A percentile compares a stretch with the other conserved stretches of the same genome.
Evolutionary conservation across 139 green algal genomes (phyloP).

Genomic region (Ettlia oleoabundans): DNA sequence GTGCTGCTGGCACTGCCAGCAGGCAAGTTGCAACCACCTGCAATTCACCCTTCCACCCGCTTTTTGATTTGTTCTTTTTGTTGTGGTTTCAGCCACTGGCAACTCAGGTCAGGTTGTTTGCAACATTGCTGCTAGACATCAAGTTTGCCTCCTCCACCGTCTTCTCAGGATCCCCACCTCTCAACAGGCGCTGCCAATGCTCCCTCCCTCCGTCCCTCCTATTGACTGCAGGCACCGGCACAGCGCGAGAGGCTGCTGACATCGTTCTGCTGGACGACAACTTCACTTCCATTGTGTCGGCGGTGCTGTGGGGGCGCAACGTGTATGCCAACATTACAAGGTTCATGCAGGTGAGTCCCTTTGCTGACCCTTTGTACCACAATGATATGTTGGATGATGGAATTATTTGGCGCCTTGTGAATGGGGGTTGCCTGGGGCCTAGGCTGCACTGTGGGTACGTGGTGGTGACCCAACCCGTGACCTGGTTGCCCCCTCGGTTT

Average conservation of each 20-base stretch:
- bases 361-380: too few species aligned
- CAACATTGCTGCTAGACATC: too few species aligned
- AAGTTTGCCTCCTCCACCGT: too few species aligned
- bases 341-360: constrained; percentile 81
- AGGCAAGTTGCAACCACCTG: not conserved
- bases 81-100: not conserved
- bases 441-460: too few species aligned
- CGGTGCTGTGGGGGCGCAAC: constrained; percentile 88
- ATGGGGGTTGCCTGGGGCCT: too few species aligned
- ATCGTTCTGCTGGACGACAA: constrained; percentile 93
- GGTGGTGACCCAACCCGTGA: too few species aligned
- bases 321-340: constrained; percentile 84
- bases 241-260: constrained; percentile 87
- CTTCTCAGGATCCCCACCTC: not conserved
- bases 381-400: too few species aligned
- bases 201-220: not conserved
- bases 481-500: too few species aligned
- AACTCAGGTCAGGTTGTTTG: too few species aligned
- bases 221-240: constrained; percentile 66
- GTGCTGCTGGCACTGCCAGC: too few species aligned
- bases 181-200: too few species aligned
- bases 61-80: not conserved
- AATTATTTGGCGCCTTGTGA: too few species aligned
- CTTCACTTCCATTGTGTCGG: constrained; percentile 84
- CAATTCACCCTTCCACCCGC: not conserved